Base-by-base conservation (phyloP, 2,329 filamentous ascomycete genomes). In the Stemphylium vesicarium region DNA sequence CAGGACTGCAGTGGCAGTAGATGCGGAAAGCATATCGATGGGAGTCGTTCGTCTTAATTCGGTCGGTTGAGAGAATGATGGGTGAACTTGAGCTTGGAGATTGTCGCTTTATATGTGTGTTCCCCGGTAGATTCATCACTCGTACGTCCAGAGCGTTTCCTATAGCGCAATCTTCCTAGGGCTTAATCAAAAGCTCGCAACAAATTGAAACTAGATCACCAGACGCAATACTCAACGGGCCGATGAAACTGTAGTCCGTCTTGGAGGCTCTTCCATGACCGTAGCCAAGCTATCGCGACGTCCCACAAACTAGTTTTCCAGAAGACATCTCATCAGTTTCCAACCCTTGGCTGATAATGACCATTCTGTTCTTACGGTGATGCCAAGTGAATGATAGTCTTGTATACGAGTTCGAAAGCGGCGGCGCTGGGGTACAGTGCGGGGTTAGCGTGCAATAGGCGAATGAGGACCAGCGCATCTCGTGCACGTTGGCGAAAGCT, bases 1-100 rank as follows among this genome's bases (percentile, higher is more conserved):
- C 39, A 64, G 35, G 15, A 69, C 37, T 41, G 64, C 62, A 41
- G 62, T 63, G 42, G 65, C 50, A 8, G 54, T 53, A 15, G 62
- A 57, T 46, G 58, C 55, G n/a, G 62, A 63, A 46, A 63, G 53
- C 69, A 72, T 73, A 12, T 10, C 53, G 32, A 37, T 15, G 6
- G 2, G 13, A 10, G 16, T 3, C 1, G 8, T 31, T 38, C n/a
- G 31, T 15, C 18, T 41, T 13, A 11, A 4, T n/a, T 5, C 5
- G 16, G 15, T 26, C 11, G 8, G 10, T 32, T 1, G 18, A 26
- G 16, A 11, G 11, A 8, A 20, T 16, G 35, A 15, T 50, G 32
- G 18, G 11, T 20, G 16, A 1, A n/a, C n/a, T 41, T 29, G 22
- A 24, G n/a, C 20, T 9, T 8, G 20, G n/a, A 13, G 3, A 9